Percentiles rank a stretch among this genome's conserved stretches.
Conservation (phyloP, 2,329 filamentous ascomycete genomes). For the Berkeleyomyces rouxiae region DNA sequence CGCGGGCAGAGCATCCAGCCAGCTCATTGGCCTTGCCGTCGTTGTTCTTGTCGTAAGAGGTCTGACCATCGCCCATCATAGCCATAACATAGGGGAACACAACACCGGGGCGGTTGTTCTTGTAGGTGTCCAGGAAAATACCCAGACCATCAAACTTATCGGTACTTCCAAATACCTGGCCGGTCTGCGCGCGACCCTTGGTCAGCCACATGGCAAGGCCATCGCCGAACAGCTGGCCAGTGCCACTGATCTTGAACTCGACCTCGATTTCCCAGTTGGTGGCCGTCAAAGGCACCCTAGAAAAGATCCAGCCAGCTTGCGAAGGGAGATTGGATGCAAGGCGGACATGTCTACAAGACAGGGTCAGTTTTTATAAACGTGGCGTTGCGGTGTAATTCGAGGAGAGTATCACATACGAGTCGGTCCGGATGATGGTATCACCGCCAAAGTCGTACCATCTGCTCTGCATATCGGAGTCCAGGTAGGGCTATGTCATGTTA, state of each 20-base stretch:
- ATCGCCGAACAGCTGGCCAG: slow-evolving; percentile 82
- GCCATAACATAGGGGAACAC: slow-evolving; percentile 98
- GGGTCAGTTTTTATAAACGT: background rate
- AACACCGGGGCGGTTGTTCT: slow-evolving; percentile 92
- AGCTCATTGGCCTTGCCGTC: slow-evolving; percentile 89
- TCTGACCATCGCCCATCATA: slow-evolving; percentile 87
- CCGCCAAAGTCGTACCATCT: slow-evolving; percentile 99
- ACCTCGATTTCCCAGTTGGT: slow-evolving; percentile 98
- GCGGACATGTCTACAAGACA: slow-evolving; percentile 58
- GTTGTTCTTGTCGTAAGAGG: slow-evolving; percentile 76
- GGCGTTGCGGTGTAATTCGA: background rate
- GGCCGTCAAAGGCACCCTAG: slow-evolving; percentile 80
- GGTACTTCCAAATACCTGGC: slow-evolving; percentile 71
- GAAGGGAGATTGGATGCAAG: slow-evolving; percentile 81
- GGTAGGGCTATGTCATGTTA: slow-evolving; percentile 53
- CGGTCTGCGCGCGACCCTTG: slow-evolving; percentile 66
- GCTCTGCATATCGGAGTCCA: slow-evolving; percentile 95
- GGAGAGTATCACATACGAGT: slow-evolving; percentile 32
- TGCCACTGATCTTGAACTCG: slow-evolving; percentile 85
- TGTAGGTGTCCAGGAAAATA: slow-evolving; percentile 96
- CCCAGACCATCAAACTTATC: slow-evolving; percentile 90
- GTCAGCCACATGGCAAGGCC: slow-evolving; percentile 98
- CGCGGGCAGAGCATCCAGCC: slow-evolving; percentile 85
- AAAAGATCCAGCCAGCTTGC: slow-evolving; percentile 86
- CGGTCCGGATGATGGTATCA: slow-evolving; percentile 67